Base-by-base conservation (phyloP, 2,329 filamentous ascomycete genomes). In the Cercospora beticola region DNA sequence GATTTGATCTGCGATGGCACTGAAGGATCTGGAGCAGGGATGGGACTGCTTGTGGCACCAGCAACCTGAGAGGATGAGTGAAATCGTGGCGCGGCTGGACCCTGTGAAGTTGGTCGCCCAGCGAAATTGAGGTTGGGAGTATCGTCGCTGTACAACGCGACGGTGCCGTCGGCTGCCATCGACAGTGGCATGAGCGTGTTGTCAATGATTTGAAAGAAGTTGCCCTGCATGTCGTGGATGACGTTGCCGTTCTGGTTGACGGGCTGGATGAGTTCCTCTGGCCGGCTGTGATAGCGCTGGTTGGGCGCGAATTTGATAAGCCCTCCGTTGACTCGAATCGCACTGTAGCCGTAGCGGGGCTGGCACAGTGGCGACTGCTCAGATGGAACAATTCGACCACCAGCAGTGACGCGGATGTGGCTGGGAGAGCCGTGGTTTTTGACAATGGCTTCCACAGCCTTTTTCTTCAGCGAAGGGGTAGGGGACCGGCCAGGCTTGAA, bases 371-470 rank as follows among this genome's bases (percentile, higher is more conserved):
- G 78, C 28, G 79, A 80, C 67, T 79, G 77, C 63, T 80, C 83
- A 62, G 80, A 83, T 14, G 83, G 83, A n/a, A 85, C 83, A 69
- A 85, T 82, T 18, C 83, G 81, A n/a, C 83, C 83, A 46, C 83
- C 83, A 69, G 83, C 83, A 60, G 83, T 85, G 54, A 85, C 83
- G 66, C 83, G 82, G 65, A 85, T 76, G 67, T 83, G 82, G 23
- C 81, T 82, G 40, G 83, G 83, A 43, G 83, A 85, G 64, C 83
- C 83, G 77, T 85, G 83, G 69, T 83, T 81, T 70, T 84, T 83
- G 74, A 85, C 81, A 52, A 85, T 80, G 52, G 78, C 80, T 72
- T 85, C 83, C 12, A 81, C 82, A 70, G 84, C 84, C 64, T 81
- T 82, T 52, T 81, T 80, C 76, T 84, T 84, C 74, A 85, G 75